Conservation (phyloP, 306 rosid species). For the Quercus cerris region DNA sequence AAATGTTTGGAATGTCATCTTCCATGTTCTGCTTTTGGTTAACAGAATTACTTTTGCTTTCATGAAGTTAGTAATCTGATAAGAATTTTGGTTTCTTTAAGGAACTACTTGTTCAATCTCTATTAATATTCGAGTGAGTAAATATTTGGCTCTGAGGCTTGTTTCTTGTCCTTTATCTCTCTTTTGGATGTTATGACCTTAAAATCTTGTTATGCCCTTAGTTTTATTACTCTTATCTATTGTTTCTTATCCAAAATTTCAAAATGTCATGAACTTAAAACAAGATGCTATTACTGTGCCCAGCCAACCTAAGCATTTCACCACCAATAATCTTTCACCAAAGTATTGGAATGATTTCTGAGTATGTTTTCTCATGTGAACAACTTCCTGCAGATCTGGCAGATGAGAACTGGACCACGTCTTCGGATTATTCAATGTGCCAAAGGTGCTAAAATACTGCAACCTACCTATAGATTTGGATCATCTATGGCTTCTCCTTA, state of each 20-base stretch:
- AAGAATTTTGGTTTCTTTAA: not conserved
- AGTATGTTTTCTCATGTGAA: slow-evolving; percentile 2
- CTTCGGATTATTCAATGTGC: slow-evolving; percentile 78
- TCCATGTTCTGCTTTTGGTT: not conserved
- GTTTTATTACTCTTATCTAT: not conserved
- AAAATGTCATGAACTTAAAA: not conserved
- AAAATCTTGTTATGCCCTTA: not conserved
- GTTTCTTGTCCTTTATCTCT: not conserved
- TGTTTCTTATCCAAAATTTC: not conserved
- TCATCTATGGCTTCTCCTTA: slow-evolving; percentile 66
- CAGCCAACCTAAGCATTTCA: slow-evolving; percentile 5
- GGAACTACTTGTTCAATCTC: not conserved
- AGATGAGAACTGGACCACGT: slow-evolving; percentile 97
- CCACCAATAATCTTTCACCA: not conserved
- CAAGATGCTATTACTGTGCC: not conserved
- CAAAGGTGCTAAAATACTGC: slow-evolving; percentile 88
- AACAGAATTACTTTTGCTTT: not conserved
- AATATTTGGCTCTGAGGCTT: not conserved
- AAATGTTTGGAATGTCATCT: not conserved
- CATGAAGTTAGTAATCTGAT: not conserved
- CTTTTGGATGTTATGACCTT: not conserved
- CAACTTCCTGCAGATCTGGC: slow-evolving; percentile 75
- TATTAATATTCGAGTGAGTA: not conserved
- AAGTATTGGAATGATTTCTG: not conserved
- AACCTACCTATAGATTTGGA: slow-evolving; percentile 83